phyloP scores from a whole-genome alignment of 345 rosid species.

The Brassica rapa region DNA sequence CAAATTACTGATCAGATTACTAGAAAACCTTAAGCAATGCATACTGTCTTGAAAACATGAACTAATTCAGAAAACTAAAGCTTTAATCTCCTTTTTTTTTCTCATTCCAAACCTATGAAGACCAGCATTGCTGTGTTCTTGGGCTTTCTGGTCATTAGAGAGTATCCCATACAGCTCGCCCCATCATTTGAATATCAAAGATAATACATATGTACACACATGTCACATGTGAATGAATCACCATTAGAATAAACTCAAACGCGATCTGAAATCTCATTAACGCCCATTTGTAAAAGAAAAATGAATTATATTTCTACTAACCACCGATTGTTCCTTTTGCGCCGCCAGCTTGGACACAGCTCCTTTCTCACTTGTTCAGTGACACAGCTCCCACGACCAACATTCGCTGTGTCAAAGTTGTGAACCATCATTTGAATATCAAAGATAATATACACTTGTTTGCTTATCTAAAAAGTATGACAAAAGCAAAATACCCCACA shows the following conservation, averaged over 20 bases:
- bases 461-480: background rate
- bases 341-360: background rate
- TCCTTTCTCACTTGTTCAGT: background rate
- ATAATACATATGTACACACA: background rate
- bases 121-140: background rate
- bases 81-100: background rate
- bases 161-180: background rate
- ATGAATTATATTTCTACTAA: background rate
- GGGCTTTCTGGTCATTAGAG: background rate
- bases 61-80: background rate
- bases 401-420: too few relatives aligned
- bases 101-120: background rate
- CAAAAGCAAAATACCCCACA: background rate
- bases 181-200: slow-evolving; percentile 10
- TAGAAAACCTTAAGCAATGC: background rate
- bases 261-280: background rate
- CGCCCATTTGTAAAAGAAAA: background rate
- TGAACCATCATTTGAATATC: slow-evolving; percentile 4
- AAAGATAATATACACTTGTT: background rate
- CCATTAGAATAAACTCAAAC: background rate
- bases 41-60: background rate
- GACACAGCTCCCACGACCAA: too few relatives aligned
- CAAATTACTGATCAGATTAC: background rate
- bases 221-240: too few relatives aligned
- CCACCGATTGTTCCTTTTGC: background rate